Evolutionary conservation across 495 filamentous ascomycete genomes (phyloP), one percentile per base, ranked within the genome.

Genomic region (Hyaloscypha finlandica): DNA sequence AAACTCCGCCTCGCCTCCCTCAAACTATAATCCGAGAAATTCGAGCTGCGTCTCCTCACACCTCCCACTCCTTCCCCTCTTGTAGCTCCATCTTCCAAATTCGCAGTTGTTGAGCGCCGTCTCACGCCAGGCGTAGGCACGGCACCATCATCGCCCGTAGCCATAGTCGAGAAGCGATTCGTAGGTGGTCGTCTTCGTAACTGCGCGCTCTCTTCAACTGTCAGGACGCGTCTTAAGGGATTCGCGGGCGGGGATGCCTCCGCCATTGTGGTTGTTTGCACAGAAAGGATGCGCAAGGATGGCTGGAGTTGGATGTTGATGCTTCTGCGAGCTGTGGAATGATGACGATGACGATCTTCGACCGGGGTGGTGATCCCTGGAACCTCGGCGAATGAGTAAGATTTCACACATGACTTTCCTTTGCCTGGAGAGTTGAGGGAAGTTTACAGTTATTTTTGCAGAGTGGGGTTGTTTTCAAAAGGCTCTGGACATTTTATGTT

Each of bases 1-100:
- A 94, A 80, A 8, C 86, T 88, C 59, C 84, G 81, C 42, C 85
- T 84, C 4, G 87, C 86, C 66, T 93, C 91, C 59, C 83, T 86
- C 19, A 92, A 70, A 64, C 81, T 86, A 56, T 84, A 86, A 61
- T 92, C 89, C 1, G 92, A 94, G 58, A 94, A 85, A 29, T 84
- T 87, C 29, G 91, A 94, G 78, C 88, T 90, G 68, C 91, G 86
- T 61, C 91, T 84, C 51, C 84, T 12, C 31, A 65, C 33, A n/a
- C 30, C 53, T 25, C 25, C 25, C 25, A 25, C 25, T 1, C 25
- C 25, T 25, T 25, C 25, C 25, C 25, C 25, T 25, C 25, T 25
- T 25, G 25, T 25, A 25, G 25, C 25, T 25, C 25, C 25, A 25
- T 25, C 25, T 25, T 25, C 25, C 25, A 25, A 25, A 25, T 25